These are phyloP conservation scores for Rosa persica DNA, from an alignment of 306 rosid species.

Conservation along the genomic window DNA sequence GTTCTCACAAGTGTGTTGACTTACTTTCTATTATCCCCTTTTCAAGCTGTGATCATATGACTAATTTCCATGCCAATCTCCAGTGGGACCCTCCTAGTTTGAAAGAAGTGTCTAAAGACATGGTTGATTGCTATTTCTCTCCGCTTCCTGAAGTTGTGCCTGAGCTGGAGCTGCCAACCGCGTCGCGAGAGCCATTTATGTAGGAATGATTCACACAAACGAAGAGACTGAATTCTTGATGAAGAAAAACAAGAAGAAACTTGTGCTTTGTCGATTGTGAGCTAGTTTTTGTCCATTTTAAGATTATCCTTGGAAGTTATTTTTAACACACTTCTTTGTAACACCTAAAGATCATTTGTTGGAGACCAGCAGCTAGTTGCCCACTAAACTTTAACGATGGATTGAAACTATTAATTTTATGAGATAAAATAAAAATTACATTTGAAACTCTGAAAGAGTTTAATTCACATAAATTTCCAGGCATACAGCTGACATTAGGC, in stretches of 20 bases:
- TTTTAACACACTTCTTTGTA: not conserved
- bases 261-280: not conserved
- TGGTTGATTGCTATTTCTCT: slow-evolving; percentile 71
- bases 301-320: not conserved
- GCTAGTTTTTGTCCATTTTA: not conserved
- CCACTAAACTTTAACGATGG: no score
- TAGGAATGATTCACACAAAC: slow-evolving; percentile 24
- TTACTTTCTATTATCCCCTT: not conserved
- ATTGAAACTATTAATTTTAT: not conserved
- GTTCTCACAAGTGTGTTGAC: not conserved
- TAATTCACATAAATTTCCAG: not conserved
- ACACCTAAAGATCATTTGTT: not conserved
- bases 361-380: not conserved
- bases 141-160: slow-evolving; percentile 55
- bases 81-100: slow-evolving; percentile 90
- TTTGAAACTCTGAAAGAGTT: not conserved
- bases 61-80: slow-evolving; percentile 29
- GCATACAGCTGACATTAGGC: not conserved
- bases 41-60: not conserved
- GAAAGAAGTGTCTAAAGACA: slow-evolving; percentile 70
- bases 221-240: not conserved
- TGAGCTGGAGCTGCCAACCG: slow-evolving; percentile 70
- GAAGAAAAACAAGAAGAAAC: not conserved
- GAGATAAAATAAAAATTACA: not conserved
- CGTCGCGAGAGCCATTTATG: slow-evolving; percentile 75